These are phyloP conservation scores for Nicotiana obtusifolia DNA, from an alignment of 257 asterid genomes.

Conservation along the genomic window DNA sequence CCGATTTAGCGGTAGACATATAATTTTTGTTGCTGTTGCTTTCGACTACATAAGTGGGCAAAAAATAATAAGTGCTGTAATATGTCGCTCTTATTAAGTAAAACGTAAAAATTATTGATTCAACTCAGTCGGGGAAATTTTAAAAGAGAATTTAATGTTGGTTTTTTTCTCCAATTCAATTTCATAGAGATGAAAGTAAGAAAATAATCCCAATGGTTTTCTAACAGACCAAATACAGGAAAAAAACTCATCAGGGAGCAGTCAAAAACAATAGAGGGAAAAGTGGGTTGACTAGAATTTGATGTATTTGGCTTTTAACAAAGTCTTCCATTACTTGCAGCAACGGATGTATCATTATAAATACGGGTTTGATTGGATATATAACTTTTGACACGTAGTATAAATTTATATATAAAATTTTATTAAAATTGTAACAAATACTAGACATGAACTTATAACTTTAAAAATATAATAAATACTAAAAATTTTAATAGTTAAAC, in stretches of 20 bases:
- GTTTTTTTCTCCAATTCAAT: neutral
- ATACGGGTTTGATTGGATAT: too few species aligned
- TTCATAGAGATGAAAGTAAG: neutral
- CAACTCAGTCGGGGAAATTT: neutral
- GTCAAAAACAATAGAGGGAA: too few species aligned
- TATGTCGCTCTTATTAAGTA: neutral
- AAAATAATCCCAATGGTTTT: neutral
- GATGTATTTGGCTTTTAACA: conserved; percentile 13
- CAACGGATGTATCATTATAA: too few species aligned
- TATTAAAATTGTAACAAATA: too few species aligned
- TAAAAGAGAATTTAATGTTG: neutral
- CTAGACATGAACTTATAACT: too few species aligned
- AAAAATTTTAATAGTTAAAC: too few species aligned
- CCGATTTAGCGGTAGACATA: too few species aligned
- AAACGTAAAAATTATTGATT: neutral
- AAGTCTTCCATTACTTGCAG: conserved; percentile 5
- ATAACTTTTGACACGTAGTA: accelerated
- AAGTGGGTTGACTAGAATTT: conserved; percentile 19
- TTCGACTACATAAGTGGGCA: too few species aligned
- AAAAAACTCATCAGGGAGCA: too few species aligned
- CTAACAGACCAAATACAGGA: neutral
- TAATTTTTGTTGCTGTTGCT: too few species aligned
- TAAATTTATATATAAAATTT: too few species aligned
- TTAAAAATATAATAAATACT: too few species aligned
- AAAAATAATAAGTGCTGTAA: neutral